Evolutionary conservation across 2,329 filamentous ascomycete genomes (phyloP).

Genomic region (Colletotrichum horii): DNA sequence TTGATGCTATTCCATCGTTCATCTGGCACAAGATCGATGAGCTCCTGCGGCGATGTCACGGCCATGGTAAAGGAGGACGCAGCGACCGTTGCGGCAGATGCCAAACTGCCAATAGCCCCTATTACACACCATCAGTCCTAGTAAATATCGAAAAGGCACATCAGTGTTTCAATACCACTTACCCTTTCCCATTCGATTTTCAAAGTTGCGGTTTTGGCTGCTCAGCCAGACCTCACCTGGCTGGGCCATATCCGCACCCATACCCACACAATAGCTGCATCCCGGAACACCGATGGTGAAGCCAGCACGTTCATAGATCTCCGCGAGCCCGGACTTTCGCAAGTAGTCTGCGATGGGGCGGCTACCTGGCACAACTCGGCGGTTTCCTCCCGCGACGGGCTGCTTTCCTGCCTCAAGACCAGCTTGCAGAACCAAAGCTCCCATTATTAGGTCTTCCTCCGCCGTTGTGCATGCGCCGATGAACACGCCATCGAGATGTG

Average conservation of each 20-base stretch:
- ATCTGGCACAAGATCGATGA: slow-evolving; percentile 30
- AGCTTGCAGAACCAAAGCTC: slow-evolving; percentile 42
- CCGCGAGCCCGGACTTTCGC: slow-evolving; percentile 35
- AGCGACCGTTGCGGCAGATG: slow-evolving; percentile 50
- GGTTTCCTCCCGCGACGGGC: slow-evolving; percentile 35
- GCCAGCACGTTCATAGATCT: slow-evolving; percentile 43
- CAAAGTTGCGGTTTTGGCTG: slow-evolving; percentile 52
- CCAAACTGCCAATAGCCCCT: slow-evolving; percentile 42
- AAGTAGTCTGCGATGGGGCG: slow-evolving; percentile 42
- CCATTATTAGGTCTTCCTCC: slow-evolving; percentile 49
- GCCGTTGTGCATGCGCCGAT: slow-evolving; percentile 53
- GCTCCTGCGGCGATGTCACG: slow-evolving; percentile 39
- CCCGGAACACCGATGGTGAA: slow-evolving; percentile 47
- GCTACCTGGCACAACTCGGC: slow-evolving; percentile 46
- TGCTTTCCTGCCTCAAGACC: slow-evolving; percentile 37
- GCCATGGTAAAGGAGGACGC: slow-evolving; percentile 51
- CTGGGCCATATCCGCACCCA: slow-evolving; percentile 43
- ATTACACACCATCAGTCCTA: slow-evolving; percentile 17
- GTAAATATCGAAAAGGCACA: not conserved
- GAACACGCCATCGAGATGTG: slow-evolving; percentile 45
- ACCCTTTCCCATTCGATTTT: slow-evolving; percentile 50
- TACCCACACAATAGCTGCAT: slow-evolving; percentile 50
- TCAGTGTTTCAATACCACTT: slow-evolving; percentile 21
- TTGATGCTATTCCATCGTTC: slow-evolving; percentile 24
- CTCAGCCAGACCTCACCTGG: slow-evolving; percentile 47